phyloP scores from a whole-genome alignment of 768 basidiomycete species.

The Pleurotus sapidus region DNA sequence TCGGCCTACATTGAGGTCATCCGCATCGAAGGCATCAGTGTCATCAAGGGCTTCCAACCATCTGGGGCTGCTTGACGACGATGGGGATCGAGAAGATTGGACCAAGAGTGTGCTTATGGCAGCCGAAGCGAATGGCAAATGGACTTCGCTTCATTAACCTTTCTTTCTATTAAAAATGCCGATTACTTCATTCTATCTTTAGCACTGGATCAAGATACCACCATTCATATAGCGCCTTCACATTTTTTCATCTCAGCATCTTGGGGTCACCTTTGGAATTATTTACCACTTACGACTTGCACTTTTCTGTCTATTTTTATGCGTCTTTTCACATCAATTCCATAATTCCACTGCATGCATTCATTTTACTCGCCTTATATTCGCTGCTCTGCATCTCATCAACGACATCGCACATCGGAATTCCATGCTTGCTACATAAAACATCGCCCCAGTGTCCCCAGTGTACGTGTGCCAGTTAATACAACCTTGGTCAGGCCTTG shows the following conservation, averaged over 20 bases:
- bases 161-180: not conserved
- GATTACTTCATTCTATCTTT: not conserved
- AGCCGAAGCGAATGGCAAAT: conserved; percentile 47
- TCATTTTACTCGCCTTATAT: not conserved
- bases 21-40: conserved; percentile 19
- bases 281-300: conserved; percentile 1
- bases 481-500: no score
- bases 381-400: no score
- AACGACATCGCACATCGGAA: no score
- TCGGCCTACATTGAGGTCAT: conserved; percentile 7
- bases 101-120: conserved; percentile 69
- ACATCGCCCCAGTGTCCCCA: not conserved
- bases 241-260: conserved; percentile 3
- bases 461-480: no score
- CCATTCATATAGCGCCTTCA: not conserved
- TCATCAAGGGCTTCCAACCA: conserved; percentile 43
- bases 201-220: conserved; percentile 4
- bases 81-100: conserved; percentile 63
- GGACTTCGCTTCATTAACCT: conserved; percentile 13
- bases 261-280: conserved; percentile 4
- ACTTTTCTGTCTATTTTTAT: conserved; percentile 7
- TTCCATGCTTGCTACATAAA: not conserved
- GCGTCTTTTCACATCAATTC: conserved; percentile 3
- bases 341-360: not conserved
- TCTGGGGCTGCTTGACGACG: conserved; percentile 44